Percentiles rank a stretch among this genome's conserved stretches.
Conservation (phyloP, 176 grass and related monocot genomes). For the Chloris gayana region DNA sequence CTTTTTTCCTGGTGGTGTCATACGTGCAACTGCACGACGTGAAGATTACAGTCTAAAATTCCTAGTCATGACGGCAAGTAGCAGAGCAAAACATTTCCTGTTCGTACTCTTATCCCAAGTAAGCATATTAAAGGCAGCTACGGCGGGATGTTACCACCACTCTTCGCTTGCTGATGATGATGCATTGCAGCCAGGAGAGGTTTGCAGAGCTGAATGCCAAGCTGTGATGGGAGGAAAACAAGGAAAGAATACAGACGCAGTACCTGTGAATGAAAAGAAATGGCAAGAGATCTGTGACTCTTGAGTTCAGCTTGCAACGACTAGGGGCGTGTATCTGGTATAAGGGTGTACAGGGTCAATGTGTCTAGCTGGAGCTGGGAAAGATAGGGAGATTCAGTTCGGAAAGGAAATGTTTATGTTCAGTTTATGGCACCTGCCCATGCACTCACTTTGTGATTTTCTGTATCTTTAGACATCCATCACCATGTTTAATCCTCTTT, state of each 20-base stretch:
- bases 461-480: slow-evolving; percentile 44
- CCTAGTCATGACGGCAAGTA: too few species aligned
- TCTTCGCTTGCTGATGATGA: too few species aligned
- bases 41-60: too few species aligned
- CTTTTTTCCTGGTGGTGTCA: too few species aligned
- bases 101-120: too few species aligned
- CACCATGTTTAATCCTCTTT: slow-evolving; percentile 24
- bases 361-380: slow-evolving; percentile 40
- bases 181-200: slow-evolving; percentile 64
- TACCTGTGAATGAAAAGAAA: slow-evolving; percentile 46
- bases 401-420: neutral
- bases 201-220: slow-evolving; percentile 78
- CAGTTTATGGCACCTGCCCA: slow-evolving; percentile 30
- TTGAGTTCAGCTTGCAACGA: slow-evolving; percentile 13
- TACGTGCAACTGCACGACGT: too few species aligned
- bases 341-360: slow-evolving; percentile 37
- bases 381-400: slow-evolving; percentile 21
- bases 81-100: too few species aligned
- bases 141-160: too few species aligned
- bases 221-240: slow-evolving; percentile 91
- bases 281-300: neutral
- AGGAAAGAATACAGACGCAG: slow-evolving; percentile 76
- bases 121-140: too few species aligned
- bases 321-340: slow-evolving; percentile 11
- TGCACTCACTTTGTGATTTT: slow-evolving; percentile 26